phyloP scores from a whole-genome alignment of 257 asterid genomes.

The Knoxia roxburghii region DNA sequence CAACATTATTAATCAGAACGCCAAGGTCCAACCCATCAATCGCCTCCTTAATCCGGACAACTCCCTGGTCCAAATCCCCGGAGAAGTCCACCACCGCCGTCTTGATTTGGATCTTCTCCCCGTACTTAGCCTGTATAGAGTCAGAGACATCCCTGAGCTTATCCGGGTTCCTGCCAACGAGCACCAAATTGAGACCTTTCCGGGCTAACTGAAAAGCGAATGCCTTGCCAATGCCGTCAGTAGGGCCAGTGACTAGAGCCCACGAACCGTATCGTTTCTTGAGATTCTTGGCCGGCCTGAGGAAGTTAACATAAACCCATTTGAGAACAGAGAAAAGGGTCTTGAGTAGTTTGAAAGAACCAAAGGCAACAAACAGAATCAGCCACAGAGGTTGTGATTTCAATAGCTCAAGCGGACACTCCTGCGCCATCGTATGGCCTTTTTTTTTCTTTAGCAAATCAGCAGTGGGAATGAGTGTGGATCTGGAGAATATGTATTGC shows the following conservation, averaged over 20 bases:
- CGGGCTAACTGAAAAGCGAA: constrained; percentile 81
- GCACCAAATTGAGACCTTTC: constrained; percentile 64
- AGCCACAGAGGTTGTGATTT: constrained; percentile 80
- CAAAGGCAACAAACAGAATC: constrained; percentile 48
- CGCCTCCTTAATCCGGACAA: constrained; percentile 52
- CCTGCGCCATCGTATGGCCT: too few species aligned
- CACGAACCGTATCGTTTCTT: constrained; percentile 95
- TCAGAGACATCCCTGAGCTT: constrained; percentile 64
- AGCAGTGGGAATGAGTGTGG: neutral
- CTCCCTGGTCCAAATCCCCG: constrained; percentile 76
- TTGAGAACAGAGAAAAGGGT: constrained; percentile 36
- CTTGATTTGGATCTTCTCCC: constrained; percentile 61
- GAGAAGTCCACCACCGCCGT: constrained; percentile 83
- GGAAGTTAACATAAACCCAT: constrained; percentile 70
- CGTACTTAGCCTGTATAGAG: constrained; percentile 48
- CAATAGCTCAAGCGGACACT: constrained; percentile 50
- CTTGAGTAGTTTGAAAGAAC: constrained; percentile 38
- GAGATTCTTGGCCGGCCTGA: constrained; percentile 78
- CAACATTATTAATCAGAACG: constrained; percentile 78
- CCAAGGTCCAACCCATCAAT: constrained; percentile 82
- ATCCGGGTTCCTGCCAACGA: constrained; percentile 78
- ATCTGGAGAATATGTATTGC: constrained; percentile 10
- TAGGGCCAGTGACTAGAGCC: constrained; percentile 93
- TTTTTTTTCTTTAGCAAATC: constrained; percentile 2
- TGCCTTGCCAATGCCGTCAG: constrained; percentile 94